phyloP scores from a whole-genome alignment of 805 yeast species.

The Torulaspora maleeae region DNA sequence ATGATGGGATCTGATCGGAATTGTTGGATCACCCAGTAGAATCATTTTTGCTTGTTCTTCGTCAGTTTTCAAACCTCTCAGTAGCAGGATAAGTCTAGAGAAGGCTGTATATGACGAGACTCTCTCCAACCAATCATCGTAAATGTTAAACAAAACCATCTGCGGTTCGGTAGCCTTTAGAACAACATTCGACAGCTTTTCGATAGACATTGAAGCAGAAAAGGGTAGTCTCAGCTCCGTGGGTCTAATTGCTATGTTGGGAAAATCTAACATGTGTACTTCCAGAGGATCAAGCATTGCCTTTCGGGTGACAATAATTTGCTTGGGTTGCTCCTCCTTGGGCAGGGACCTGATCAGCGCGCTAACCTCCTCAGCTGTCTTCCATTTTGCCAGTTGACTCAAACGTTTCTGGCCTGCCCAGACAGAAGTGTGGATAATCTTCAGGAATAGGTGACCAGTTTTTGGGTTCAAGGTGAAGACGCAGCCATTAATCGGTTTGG shows the following conservation, averaged over 20 bases:
- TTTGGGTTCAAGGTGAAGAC: slow-evolving; percentile 85
- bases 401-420: slow-evolving; percentile 97
- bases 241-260: slow-evolving; percentile 82
- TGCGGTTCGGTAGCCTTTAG: slow-evolving; percentile 87
- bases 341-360: slow-evolving; percentile 86
- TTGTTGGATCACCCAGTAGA: slow-evolving; percentile 66
- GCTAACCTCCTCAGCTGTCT: slow-evolving; percentile 95
- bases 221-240: slow-evolving; percentile 89
- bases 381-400: slow-evolving; percentile 94
- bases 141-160: slow-evolving; percentile 83
- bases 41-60: slow-evolving; percentile 72
- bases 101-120: slow-evolving; percentile 91
- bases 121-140: slow-evolving; percentile 87
- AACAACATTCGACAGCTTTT: slow-evolving; percentile 72
- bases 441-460: slow-evolving; percentile 83
- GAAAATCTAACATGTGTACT: slow-evolving; percentile 95
- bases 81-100: slow-evolving; percentile 74
- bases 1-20: slow-evolving; percentile 70
- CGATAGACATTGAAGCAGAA: slow-evolving; percentile 76
- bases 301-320: slow-evolving; percentile 81
- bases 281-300: slow-evolving; percentile 93
- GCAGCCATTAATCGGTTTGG: slow-evolving; percentile 91
- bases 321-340: slow-evolving; percentile 90
- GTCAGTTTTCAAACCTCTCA: slow-evolving; percentile 76
- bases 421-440: slow-evolving; percentile 86